A percentile compares a stretch with the other conserved stretches of the same genome.
Evolutionary conservation across 805 yeast genomes (phyloP).

Genomic region (Candida ulmi): DNA sequence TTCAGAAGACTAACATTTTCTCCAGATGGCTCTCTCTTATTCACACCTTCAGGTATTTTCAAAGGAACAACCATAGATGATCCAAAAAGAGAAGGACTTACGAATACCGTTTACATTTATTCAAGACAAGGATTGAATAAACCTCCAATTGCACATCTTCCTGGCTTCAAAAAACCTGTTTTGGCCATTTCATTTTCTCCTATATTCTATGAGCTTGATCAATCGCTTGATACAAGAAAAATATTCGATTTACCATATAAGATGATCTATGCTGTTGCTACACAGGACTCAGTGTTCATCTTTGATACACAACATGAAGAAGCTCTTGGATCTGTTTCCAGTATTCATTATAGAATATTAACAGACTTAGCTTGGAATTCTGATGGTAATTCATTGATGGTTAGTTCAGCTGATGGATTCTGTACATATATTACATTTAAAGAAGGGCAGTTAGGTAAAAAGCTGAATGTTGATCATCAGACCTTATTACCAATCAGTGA

Average conservation of each 20-base stretch:
- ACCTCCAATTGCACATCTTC: constrained; percentile 73
- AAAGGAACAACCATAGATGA: constrained; percentile 26
- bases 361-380: constrained; percentile 85
- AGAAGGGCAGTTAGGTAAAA: constrained; percentile 49
- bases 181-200: constrained; percentile 80
- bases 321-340: constrained; percentile 71
- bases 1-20: constrained; percentile 83
- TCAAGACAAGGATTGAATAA: constrained; percentile 61
- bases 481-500: constrained; percentile 10
- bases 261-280: constrained; percentile 88
- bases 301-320: constrained; percentile 70
- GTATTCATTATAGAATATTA: constrained; percentile 81
- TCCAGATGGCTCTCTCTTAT: constrained; percentile 79
- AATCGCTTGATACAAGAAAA: constrained; percentile 5
- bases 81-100: constrained; percentile 30
- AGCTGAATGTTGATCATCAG: constrained; percentile 24
- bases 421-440: constrained; percentile 64
- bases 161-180: constrained; percentile 79
- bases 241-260: constrained; percentile 65
- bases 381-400: constrained; percentile 65
- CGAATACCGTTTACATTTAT: constrained; percentile 76
- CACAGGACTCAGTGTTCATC: constrained; percentile 75
- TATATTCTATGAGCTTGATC: constrained; percentile 39
- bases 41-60: constrained; percentile 73
- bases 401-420: constrained; percentile 90